Evolutionary conservation across 1,284 basidiomycete species (phyloP), one percentile per base, ranked within the genome.

Genomic region (Grifola frondosa): DNA sequence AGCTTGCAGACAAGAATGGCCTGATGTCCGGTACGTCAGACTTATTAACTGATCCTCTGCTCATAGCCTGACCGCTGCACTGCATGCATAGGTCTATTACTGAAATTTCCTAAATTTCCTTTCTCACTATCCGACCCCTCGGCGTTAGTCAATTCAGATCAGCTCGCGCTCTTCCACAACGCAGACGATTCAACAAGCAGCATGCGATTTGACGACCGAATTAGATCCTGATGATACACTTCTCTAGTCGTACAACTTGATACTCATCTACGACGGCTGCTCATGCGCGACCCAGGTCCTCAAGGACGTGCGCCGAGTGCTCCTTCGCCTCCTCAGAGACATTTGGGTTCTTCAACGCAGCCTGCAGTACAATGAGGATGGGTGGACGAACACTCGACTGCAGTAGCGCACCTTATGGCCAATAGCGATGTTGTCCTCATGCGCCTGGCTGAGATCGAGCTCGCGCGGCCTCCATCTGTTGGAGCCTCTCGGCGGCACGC

Each of bases 251-350:
- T 31, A 31, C 25, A 17, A 26, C 12, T 19, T 10, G 22, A 35
- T 6, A 15, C 30, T 17, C 22, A 23, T 26, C 4, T 3, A 6
- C 23, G 37, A 26, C 37, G 17, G n/a, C 17, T 13, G 7, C 28
- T 29, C n/a, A 30, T 3, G 30, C 22, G 40, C 31, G 32, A 20
- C 37, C 40, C 28, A 46, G 29, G 20, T 50, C 48, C 15, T 56
- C 55, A 26, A 63, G 53, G 22, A 63, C 56, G 46, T 64, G 52
- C 21, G 52, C 52, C 26, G 65, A 65, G 49, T 66, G 63, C 44
- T 58, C 50, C 57, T 78, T 77, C n/a, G 77, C 74, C 46, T 69
- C 63, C 10, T 62, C 58, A 2, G 73, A 74, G 6, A 72, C 67
- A 37, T 63, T 31, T 0, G 67, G 66, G 53, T 76, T 74, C 68